Percentiles rank a stretch among this genome's conserved stretches.
These are phyloP conservation scores for Globisporangium echinulatum DNA, from an alignment of 352 stramenopile species.

Conservation along the genomic window DNA sequence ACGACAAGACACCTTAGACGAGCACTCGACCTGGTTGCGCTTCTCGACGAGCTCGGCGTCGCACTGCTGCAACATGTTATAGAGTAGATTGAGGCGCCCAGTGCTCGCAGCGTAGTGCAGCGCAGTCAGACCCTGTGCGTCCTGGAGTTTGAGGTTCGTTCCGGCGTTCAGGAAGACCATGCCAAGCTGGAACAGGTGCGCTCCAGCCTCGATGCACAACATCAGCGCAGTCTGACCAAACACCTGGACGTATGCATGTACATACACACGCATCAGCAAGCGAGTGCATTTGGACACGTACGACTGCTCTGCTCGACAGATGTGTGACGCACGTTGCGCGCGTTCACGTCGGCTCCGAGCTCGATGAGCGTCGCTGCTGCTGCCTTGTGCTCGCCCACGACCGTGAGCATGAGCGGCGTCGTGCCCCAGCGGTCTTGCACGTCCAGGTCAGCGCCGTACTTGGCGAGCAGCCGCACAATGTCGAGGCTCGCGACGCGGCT, in stretches of 20 bases:
- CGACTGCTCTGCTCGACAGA: neutral
- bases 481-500: slow-evolving; percentile 69
- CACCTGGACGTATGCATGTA: slow-evolving; percentile 25
- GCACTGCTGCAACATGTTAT: slow-evolving; percentile 60
- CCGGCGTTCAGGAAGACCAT: slow-evolving; percentile 74
- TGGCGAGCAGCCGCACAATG: slow-evolving; percentile 72
- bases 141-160: slow-evolving; percentile 46
- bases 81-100: slow-evolving; percentile 52
- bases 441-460: slow-evolving; percentile 69
- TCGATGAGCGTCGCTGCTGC: slow-evolving; percentile 64
- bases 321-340: slow-evolving; percentile 40
- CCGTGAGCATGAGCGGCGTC: slow-evolving; percentile 73
- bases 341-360: slow-evolving; percentile 59
- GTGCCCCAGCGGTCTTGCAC: slow-evolving; percentile 71
- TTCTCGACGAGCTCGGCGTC: slow-evolving; percentile 49
- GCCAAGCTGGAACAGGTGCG: slow-evolving; percentile 55
- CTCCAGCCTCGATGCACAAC: slow-evolving; percentile 53
- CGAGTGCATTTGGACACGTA: neutral
- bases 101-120: slow-evolving; percentile 58
- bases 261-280: neutral
- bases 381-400: slow-evolving; percentile 57
- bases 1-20: neutral
- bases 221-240: slow-evolving; percentile 73
- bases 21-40: slow-evolving; percentile 35
- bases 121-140: slow-evolving; percentile 68